These are phyloP conservation scores for Lactuca sativa DNA, from an alignment of 129 eudicot species.

Conservation along the genomic window DNA sequence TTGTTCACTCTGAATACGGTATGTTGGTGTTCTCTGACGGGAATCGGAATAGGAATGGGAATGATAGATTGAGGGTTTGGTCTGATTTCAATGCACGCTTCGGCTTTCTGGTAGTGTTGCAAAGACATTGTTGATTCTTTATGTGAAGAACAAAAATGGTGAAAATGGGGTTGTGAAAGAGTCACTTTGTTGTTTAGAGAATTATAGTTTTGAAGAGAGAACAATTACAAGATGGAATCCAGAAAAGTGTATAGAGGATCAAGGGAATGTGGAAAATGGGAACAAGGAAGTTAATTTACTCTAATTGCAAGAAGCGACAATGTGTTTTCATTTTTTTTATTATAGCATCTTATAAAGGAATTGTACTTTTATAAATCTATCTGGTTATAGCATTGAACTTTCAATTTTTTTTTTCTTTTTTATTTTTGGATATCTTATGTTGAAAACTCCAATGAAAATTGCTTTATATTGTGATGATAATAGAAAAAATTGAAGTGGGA, in stretches of 20 bases:
- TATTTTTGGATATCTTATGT: no score
- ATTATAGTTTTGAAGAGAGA: conserved; percentile 54
- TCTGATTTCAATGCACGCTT: conserved; percentile 79
- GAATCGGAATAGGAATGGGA: conserved; percentile 25
- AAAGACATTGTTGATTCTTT: conserved; percentile 63
- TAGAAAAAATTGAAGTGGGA: no score
- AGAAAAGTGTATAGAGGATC: conserved; percentile 58
- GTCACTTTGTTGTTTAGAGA: conserved; percentile 50
- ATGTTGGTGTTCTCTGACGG: conserved; percentile 50
- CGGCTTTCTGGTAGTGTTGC: conserved; percentile 82
- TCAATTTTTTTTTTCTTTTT: no score
- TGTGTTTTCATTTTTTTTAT: no score
- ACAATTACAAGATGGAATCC: conserved; percentile 71
- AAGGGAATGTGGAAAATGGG: background rate
- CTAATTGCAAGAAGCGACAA: no score
- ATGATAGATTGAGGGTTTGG: conserved; percentile 70
- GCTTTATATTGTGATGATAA: no score
- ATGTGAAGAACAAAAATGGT: conserved; percentile 32
- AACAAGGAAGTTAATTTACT: conserved; percentile 9
- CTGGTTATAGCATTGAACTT: no score
- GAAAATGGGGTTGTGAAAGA: background rate
- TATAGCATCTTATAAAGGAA: no score
- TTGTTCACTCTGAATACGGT: conserved; percentile 67
- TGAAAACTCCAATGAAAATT: no score
- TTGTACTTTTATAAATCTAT: no score